phyloP scores from a whole-genome alignment of 2,329 filamentous ascomycete species.

The Fusarium pseudoanthophilum region DNA sequence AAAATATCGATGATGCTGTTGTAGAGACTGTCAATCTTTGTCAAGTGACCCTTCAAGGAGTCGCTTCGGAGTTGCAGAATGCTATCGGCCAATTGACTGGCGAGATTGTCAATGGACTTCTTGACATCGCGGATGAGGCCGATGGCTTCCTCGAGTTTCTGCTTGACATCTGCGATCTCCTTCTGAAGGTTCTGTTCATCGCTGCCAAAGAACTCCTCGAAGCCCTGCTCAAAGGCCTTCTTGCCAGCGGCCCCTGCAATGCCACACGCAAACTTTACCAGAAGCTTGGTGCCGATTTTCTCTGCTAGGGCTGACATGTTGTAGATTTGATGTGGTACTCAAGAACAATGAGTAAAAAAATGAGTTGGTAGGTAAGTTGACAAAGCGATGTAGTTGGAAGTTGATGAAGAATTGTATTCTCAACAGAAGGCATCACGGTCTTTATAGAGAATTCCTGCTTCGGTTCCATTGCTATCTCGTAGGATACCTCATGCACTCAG shows the following conservation, averaged over 20 bases:
- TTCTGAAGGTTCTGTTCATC: neutral
- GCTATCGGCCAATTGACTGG: neutral
- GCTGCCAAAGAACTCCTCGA: neutral
- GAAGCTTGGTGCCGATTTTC: neutral
- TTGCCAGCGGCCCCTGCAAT: accelerated
- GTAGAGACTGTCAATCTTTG: neutral
- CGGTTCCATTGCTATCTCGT: accelerated
- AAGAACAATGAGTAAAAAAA: neutral
- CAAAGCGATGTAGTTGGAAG: accelerated
- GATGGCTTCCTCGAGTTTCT: neutral
- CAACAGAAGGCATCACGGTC: accelerated
- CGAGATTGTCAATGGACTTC: neutral
- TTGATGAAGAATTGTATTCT: neutral
- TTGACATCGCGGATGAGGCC: accelerated
- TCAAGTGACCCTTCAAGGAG: neutral
- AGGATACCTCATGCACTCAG: accelerated
- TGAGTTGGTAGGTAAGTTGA: accelerated
- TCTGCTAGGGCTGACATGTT: neutral
- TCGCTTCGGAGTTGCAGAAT: neutral
- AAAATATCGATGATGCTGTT: neutral
- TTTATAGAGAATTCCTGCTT: accelerated
- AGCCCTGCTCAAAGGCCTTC: neutral
- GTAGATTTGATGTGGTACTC: accelerated
- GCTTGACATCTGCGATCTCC: neutral
- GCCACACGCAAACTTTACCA: neutral